These are phyloP conservation scores for Rhodotorula paludigena DNA, from an alignment of 768 basidiomycete species.

Conservation along the genomic window DNA sequence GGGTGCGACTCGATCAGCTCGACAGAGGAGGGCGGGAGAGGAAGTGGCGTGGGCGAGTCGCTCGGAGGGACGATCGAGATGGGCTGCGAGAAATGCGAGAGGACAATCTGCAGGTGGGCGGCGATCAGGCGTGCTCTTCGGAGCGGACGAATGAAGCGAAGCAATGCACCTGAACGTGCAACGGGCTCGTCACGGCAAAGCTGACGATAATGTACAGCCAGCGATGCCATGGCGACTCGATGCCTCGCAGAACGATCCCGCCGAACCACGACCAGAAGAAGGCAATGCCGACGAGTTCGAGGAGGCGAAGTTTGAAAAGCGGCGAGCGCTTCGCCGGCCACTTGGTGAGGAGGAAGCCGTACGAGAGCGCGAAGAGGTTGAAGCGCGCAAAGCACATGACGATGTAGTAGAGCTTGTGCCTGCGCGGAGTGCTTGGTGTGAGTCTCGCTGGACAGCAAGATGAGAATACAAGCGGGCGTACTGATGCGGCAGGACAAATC, in stretches of 20 bases:
- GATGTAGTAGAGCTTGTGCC: slow-evolving; percentile 84
- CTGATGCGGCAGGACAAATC: slow-evolving; percentile 66
- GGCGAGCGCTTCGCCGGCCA: slow-evolving; percentile 58
- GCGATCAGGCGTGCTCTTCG: not conserved
- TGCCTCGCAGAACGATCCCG: slow-evolving; percentile 58
- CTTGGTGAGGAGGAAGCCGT: slow-evolving; percentile 60
- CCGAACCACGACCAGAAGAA: slow-evolving; percentile 89
- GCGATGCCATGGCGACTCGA: slow-evolving; percentile 65
- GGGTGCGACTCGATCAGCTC: slow-evolving; percentile 90
- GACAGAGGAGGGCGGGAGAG: slow-evolving; percentile 62
- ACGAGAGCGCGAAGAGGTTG: slow-evolving; percentile 88
- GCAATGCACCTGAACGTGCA: slow-evolving; percentile 79
- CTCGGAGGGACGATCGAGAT: slow-evolving; percentile 30
- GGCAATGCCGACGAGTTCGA: slow-evolving; percentile 67
- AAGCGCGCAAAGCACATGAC: slow-evolving; percentile 85
- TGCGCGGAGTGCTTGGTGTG: slow-evolving; percentile 15
- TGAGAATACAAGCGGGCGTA: slow-evolving; percentile 35
- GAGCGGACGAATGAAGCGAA: slow-evolving; percentile 46
- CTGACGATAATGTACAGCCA: slow-evolving; percentile 75
- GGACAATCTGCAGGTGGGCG: slow-evolving; percentile 61
- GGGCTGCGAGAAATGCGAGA: slow-evolving; percentile 78
- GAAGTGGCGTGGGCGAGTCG: not conserved
- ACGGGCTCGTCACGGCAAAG: slow-evolving; percentile 77
- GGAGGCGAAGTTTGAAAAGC: slow-evolving; percentile 59
- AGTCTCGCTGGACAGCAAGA: no score